Evolutionary conservation across 169 alveolate species (phyloP), one percentile per base, ranked within the genome.

Genomic region (Plasmodium gaboni): DNA sequence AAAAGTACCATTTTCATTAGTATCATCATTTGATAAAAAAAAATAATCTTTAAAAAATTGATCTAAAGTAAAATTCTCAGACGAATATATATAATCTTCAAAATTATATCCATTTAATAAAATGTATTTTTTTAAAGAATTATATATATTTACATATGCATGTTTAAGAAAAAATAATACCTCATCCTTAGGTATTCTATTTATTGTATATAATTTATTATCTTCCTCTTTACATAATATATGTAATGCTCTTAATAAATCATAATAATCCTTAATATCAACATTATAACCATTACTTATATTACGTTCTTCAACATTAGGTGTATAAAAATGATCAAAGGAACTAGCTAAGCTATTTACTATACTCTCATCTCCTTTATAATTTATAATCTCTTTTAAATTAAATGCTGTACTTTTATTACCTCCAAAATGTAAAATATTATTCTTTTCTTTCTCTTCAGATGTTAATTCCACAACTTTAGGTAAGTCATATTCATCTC

Each of bases 161-260:
- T 64, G 71, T 44, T 78, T 78, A 8, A 78, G 1, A 70, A 78
- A 64, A 59, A 78, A 70, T 17, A 13, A n/a, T 8, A 78, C 3
- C 42, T 78, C 89, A 7, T 57, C 50, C 42, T 64, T 67, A 46
- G 89, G 59, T 7, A 78, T 15, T 22, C 67, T 78, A 65, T 78
- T 78, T 78, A 78, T 78, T 44, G 73, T 78, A 55, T 78, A 78
- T 64, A 26, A 24, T 64, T 78, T 78, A 17, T 78, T 13, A 8
- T 65, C 50, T 7, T 65, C 76, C 1, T 65, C 72, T 22, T 69
- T 64, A 65, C 64, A 44, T 6, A 78, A 57, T 15, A 78, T 78
- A 24, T 78, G 89, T 64, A 78, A 48, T 5, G 89, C 60, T 2
- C 59, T 78, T 44, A 78, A 8, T 22, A 78, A 78, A 50, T 50